Evolutionary conservation across 2,329 filamentous ascomycete species (phyloP).

Genomic region (Fusarium sp.): DNA sequence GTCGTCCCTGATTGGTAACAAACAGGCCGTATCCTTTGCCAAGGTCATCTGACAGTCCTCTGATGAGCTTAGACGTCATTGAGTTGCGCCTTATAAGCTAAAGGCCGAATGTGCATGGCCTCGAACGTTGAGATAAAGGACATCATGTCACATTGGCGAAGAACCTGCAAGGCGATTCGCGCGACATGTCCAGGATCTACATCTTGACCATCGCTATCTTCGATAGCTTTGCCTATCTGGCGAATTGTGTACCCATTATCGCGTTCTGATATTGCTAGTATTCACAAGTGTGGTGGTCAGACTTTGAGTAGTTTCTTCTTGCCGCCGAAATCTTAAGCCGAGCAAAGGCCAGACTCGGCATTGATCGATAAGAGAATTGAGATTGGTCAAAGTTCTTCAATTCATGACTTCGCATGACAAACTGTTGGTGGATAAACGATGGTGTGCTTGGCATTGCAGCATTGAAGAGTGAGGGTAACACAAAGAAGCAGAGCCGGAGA

Average conservation of each 20-base stretch:
- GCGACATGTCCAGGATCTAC: constrained; percentile 6
- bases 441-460: constrained; percentile 18
- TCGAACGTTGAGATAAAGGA: constrained; percentile 2
- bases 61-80: constrained; percentile 18
- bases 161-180: constrained; percentile 10
- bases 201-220: constrained; percentile 10
- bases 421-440: constrained; percentile 2
- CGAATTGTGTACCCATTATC: constrained; percentile 5
- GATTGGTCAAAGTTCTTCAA: constrained; percentile 6
- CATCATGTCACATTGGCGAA: not conserved
- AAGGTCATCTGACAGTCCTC: constrained; percentile 31
- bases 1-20: not conserved
- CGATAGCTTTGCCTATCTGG: not conserved
- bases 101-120: not conserved
- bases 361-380: constrained; percentile 6
- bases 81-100: not conserved
- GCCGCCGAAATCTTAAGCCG: constrained; percentile 17
- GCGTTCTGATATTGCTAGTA: not conserved
- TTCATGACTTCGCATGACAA: constrained; percentile 5
- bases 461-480: constrained; percentile 36
- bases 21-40: not conserved
- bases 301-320: constrained; percentile 7
- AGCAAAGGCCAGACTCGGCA: constrained; percentile 19
- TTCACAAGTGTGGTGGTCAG: constrained; percentile 23
- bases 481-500: constrained; percentile 21